Percentiles rank a stretch among this genome's conserved stretches.
Conservation (phyloP, 495 filamentous ascomycete species). For the Daldinia decipiens region DNA sequence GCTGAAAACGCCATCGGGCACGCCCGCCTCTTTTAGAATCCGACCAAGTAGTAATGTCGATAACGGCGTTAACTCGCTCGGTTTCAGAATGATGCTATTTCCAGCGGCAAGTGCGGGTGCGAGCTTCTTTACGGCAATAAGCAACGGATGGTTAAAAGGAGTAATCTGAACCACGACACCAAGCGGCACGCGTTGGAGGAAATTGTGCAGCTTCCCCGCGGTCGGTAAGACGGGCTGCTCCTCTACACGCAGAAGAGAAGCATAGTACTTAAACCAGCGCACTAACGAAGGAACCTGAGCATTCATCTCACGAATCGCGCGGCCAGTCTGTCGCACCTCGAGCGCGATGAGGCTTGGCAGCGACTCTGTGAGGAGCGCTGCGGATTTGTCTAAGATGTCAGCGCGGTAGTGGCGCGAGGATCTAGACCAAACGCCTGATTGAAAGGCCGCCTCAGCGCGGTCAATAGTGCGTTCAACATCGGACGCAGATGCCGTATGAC, state of each 20-base stretch:
- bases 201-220: slow-evolving; percentile 69
- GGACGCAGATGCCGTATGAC: slow-evolving; percentile 60
- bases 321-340: slow-evolving; percentile 70
- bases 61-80: slow-evolving; percentile 69
- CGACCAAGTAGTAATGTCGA: slow-evolving; percentile 63
- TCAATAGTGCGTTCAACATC: slow-evolving; percentile 60
- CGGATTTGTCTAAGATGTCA: slow-evolving; percentile 66
- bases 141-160: slow-evolving; percentile 72
- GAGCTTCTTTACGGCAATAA: slow-evolving; percentile 72
- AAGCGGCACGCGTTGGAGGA: slow-evolving; percentile 66
- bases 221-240: slow-evolving; percentile 70
- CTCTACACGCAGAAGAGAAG: slow-evolving; percentile 66
- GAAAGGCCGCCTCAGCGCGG: slow-evolving; percentile 59
- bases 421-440: slow-evolving; percentile 67
- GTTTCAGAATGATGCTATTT: slow-evolving; percentile 70
- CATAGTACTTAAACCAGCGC: slow-evolving; percentile 74
- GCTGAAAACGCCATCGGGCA: slow-evolving; percentile 66
- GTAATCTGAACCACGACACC: slow-evolving; percentile 73
- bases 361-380: slow-evolving; percentile 59
- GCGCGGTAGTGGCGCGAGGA: slow-evolving; percentile 64
- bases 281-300: slow-evolving; percentile 70
- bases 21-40: slow-evolving; percentile 63
- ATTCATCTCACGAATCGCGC: slow-evolving; percentile 71
- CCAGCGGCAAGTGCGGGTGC: slow-evolving; percentile 70
- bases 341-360: slow-evolving; percentile 63